A percentile compares a stretch with the other conserved stretches of the same genome.
These are phyloP conservation scores for Carnegiea gigantea DNA, from an alignment of 179 eudicot genomes.

Conservation along the genomic window DNA sequence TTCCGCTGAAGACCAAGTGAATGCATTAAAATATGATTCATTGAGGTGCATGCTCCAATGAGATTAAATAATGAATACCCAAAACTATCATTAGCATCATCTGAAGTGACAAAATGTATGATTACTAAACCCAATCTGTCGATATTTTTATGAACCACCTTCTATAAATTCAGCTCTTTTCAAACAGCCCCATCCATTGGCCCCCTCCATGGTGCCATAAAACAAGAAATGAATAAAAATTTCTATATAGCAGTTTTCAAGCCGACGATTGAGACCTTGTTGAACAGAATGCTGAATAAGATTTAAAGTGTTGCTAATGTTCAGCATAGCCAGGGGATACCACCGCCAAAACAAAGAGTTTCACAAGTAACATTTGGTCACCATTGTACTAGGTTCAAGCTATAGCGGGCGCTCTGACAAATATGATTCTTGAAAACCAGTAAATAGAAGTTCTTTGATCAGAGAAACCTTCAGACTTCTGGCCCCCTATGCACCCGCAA, in stretches of 20 bases:
- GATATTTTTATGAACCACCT: not conserved
- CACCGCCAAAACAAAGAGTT: not conserved
- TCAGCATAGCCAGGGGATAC: not conserved
- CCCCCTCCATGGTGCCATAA: not conserved
- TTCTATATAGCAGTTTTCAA: not conserved
- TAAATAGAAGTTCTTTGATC: no score
- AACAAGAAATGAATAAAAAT: not conserved
- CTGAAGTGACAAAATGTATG: not conserved
- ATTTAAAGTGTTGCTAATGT: not conserved
- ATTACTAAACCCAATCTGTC: not conserved
- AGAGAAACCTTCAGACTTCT: no score
- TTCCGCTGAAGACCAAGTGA: conserved; percentile 47
- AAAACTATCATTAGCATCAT: not conserved
- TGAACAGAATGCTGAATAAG: not conserved
- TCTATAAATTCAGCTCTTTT: not conserved
- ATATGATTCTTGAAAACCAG: no score
- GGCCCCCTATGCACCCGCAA: no score
- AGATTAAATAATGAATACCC: not conserved
- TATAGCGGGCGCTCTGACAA: no score
- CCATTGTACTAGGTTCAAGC: no score
- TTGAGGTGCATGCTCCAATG: not conserved
- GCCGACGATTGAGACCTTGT: not conserved
- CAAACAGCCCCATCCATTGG: not conserved
- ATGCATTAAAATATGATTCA: not conserved
- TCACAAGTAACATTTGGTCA: not conserved